phyloP scores from a whole-genome alignment of 139 green algal genomes.

The Tetradesmus obliquus region DNA sequence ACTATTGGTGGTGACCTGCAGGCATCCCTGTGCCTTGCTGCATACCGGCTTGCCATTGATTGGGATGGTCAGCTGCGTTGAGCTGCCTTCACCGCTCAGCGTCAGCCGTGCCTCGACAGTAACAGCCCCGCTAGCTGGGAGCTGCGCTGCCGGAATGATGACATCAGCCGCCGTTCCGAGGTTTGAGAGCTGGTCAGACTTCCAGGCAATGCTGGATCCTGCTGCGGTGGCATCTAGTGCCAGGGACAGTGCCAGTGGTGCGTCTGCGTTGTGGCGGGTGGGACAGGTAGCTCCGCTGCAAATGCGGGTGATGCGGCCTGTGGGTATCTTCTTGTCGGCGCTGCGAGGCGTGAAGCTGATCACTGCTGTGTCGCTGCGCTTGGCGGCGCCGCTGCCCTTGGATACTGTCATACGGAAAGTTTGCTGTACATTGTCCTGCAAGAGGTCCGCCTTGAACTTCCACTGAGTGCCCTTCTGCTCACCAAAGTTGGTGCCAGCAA shows the following conservation, averaged over 20 bases:
- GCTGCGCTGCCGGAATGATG: not conserved
- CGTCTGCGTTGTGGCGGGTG: not conserved
- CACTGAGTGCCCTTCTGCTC: not conserved
- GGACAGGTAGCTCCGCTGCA: not conserved
- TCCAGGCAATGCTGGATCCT: not conserved
- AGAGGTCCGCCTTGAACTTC: not conserved
- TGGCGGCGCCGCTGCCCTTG: not conserved
- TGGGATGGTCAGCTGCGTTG: not conserved
- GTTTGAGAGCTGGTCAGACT: not conserved
- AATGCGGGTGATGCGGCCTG: not conserved
- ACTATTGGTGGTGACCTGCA: not conserved
- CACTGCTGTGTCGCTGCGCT: not conserved
- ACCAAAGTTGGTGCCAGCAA: not conserved
- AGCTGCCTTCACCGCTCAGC: not conserved
- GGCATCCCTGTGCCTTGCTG: not conserved
- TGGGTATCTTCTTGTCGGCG: not conserved
- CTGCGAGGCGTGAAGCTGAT: not conserved
- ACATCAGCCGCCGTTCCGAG: not conserved
- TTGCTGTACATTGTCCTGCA: not conserved
- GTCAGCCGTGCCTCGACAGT: not conserved
- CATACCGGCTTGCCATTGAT: not conserved
- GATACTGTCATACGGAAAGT: slow-evolving; percentile 19
- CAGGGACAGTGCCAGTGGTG: not conserved
- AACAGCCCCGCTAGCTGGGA: not conserved
- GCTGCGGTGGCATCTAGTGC: not conserved